A percentile compares a stretch with the other conserved stretches of the same genome.
These are phyloP conservation scores for Mycena indigotica DNA, from an alignment of 768 basidiomycete species.

Conservation along the genomic window DNA sequence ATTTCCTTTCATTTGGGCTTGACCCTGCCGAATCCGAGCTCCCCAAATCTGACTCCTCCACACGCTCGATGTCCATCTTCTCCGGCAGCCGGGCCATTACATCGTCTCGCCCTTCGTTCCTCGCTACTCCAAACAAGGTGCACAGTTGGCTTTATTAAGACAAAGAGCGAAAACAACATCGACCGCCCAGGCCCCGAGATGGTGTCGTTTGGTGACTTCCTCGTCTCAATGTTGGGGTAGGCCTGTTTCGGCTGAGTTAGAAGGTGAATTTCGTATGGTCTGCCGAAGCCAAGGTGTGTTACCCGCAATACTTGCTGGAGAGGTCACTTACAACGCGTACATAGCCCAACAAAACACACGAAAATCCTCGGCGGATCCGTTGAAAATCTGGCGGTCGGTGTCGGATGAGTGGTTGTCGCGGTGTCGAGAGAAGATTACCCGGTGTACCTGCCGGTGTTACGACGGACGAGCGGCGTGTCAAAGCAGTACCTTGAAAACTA, in stretches of 20 bases:
- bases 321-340: neutral
- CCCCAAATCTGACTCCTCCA: neutral
- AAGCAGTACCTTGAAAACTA: neutral
- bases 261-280: neutral
- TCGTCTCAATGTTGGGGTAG: neutral
- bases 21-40: too few species aligned
- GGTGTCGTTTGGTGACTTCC: neutral
- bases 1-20: neutral
- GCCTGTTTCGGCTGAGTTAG: neutral
- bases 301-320: neutral
- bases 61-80: constrained; percentile 22
- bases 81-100: constrained; percentile 17
- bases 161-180: neutral
- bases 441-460: neutral
- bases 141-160: neutral
- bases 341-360: neutral
- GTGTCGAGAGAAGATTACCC: neutral
- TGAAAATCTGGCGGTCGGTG: neutral
- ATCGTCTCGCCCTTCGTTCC: neutral
- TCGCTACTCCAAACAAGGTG: neutral
- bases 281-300: neutral
- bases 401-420: neutral
- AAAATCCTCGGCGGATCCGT: neutral
- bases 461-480: neutral
- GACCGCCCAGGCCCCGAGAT: neutral